These are phyloP conservation scores for Podila epicladia DNA, from an alignment of 192 early-diverging fungal genomes.

Conservation along the genomic window DNA sequence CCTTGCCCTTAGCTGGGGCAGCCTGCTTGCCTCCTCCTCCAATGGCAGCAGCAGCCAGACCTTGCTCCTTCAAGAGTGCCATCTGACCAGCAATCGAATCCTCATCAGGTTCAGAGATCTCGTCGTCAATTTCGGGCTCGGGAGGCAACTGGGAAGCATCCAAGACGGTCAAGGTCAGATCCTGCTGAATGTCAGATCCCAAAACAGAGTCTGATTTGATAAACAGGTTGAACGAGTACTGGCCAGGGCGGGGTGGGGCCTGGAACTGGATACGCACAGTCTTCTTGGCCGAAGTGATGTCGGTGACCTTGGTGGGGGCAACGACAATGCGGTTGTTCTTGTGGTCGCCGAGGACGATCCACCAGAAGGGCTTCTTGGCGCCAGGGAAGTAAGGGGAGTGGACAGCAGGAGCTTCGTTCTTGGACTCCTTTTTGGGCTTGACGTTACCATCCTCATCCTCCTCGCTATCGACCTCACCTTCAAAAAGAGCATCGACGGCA, in stretches of 20 bases:
- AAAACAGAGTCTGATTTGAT: constrained; percentile 91
- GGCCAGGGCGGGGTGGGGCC: constrained; percentile 86
- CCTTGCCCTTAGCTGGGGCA: constrained; percentile 24
- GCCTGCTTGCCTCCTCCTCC: constrained; percentile 45
- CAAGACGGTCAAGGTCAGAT: constrained; percentile 81
- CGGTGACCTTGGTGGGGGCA: constrained; percentile 78
- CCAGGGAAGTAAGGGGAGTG: constrained; percentile 78
- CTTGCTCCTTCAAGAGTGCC: constrained; percentile 87
- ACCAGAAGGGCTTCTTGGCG: constrained; percentile 88
- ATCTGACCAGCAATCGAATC: constrained; percentile 97
- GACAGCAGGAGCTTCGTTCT: constrained; percentile 49
- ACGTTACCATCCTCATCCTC: constrained; percentile 59
- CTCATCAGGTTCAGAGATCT: constrained; percentile 97
- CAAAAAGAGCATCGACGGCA: constrained; percentile 36
- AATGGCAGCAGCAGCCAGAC: constrained; percentile 61
- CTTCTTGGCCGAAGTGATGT: constrained; percentile 69
- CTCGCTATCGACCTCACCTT: constrained; percentile 47
- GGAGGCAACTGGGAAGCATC: constrained; percentile 76
- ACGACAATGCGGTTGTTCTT: constrained; percentile 87
- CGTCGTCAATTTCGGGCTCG: constrained; percentile 86
- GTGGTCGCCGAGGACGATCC: constrained; percentile 89
- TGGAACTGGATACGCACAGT: constrained; percentile 91
- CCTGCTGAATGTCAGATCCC: constrained; percentile 83
- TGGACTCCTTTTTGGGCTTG: constrained; percentile 49
- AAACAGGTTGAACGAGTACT: constrained; percentile 82